Evolutionary conservation across 768 basidiomycete species (phyloP).

Genomic region (Lanmaoa rubissima): DNA sequence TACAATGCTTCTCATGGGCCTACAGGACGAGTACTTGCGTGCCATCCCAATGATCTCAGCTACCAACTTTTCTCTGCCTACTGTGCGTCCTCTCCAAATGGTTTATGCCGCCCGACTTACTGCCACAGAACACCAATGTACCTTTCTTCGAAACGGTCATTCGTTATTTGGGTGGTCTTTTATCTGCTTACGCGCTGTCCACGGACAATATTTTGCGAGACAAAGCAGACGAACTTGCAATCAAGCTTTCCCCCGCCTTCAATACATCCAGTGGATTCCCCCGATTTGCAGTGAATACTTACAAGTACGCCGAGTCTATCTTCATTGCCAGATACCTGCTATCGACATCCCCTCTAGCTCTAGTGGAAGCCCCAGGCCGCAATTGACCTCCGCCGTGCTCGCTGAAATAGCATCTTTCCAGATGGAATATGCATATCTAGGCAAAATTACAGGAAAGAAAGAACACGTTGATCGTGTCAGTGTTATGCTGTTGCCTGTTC

Average conservation of each 20-base stretch:
- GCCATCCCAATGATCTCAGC: constrained; percentile 54
- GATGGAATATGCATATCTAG: constrained; percentile 82
- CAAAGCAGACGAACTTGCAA: constrained; percentile 76
- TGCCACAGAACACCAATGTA: constrained; percentile 30
- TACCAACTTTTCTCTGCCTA: constrained; percentile 47
- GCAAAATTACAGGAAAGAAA: constrained; percentile 70
- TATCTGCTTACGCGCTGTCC: constrained; percentile 80
- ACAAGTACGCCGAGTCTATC: constrained; percentile 39
- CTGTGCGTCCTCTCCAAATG: constrained; percentile 32
- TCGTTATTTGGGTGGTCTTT: constrained; percentile 83
- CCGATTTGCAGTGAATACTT: constrained; percentile 64
- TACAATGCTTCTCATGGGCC: constrained; percentile 81
- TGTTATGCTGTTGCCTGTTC: neutral
- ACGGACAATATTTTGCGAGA: constrained; percentile 57
- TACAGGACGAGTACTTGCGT: constrained; percentile 65
- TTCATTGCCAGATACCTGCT: neutral
- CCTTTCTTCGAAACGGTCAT: constrained; percentile 88
- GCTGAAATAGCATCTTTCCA: constrained; percentile 84
- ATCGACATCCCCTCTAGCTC: constrained; percentile 2
- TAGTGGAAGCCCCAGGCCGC: constrained; percentile 9
- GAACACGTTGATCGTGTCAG: constrained; percentile 57
- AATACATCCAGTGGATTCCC: constrained; percentile 70
- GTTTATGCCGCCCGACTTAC: neutral
- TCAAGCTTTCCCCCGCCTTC: constrained; percentile 71
- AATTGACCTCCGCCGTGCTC: constrained; percentile 43